Evolutionary conservation across 768 basidiomycete species (phyloP), one percentile per base, ranked within the genome.

Genomic region (Krasilnikovozyma curviuscula): DNA sequence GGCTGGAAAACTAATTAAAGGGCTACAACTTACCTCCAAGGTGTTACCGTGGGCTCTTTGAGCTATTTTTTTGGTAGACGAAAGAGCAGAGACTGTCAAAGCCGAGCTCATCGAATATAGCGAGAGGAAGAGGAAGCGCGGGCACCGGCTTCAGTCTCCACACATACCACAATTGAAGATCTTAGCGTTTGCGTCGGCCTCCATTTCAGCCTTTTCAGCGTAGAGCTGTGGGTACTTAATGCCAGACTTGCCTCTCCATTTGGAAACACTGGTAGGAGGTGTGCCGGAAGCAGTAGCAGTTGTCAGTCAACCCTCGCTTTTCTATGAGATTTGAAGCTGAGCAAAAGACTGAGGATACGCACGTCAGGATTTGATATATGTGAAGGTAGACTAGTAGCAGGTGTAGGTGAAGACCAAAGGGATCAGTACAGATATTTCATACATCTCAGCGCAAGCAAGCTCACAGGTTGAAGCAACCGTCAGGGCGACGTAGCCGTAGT

Each of bases 401-500:
- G 35, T 7, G 35, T 37, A 18, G 18, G 35, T 18, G 10, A 37
- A 7, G 35, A 37, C 10, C 10, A 23, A 37, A 12, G 10, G 35
- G 23, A 12, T 10, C 5, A 4, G 10, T 10, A 12, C 35, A 23
- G 18, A 10, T 7, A 12, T 12, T 12, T 37, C 35, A 18, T 23
- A 37, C 18, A 18, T 23, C 10, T 18, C 10, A 12, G 5, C 35
- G 35, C 5, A 18, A n/a, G 18, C 4, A 4, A 5, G 18, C 35
- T 10, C 6, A 47, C 40, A 49, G 32, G 40, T 42, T 4, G 40
- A 42, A 5, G 40, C 23, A n/a, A 32, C 48, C 10, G 48, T 41
- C n/a, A 33, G 29, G 29, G 40, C 39, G 32, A 49, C 48, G 29
- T 21, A 43, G 19, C 48, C 40, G 32, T 49, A 49, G 23, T 49